Base-by-base conservation (phyloP, 2,329 filamentous ascomycete species). In the Stemphylium lycopersici region DNA sequence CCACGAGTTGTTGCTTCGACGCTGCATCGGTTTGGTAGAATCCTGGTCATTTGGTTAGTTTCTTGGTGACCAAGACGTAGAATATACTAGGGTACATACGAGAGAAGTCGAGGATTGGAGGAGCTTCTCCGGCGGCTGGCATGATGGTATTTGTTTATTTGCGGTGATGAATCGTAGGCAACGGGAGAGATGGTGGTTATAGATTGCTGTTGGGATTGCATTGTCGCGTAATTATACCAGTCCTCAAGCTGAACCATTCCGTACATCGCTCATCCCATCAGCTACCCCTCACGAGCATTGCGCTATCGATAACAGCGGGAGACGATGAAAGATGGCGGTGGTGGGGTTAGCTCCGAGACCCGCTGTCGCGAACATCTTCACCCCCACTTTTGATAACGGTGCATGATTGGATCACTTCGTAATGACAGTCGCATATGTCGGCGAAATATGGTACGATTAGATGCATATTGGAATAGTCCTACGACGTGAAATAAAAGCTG, bases 91-190 rank as follows among this genome's bases (percentile, higher is more conserved):
- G 1, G 7, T n/a, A 32, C 47, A 13, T 57, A 68, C 67, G 63
- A 31, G 67, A 68, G 46, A 70, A 69, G 51, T 70, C 66, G 15
- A 70, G 54, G 33, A 69, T 68, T 13, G 63, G 65, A 36, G 66
- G 65, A 40, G 63, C 66, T 12, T 65, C 47, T 16, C 65, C 66
- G 29, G 59, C 61, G 33, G 55, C 34, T 11, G 59, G 59, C 65
- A 70, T 68, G 11, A 43, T 63, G 53, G 13, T 10, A 15, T 20
- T 39, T 5, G 16, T 6, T 3, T 11, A 22, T 29, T 4, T 22
- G 5, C 2, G n/a, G 6, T 15, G 41, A 0, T 18, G 6, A n/a
- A 32, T 44, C 3, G 18, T 33, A 15, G 11, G 20, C 4, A 3
- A 16, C 1, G 6, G 15, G 29, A 24, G 15, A 13, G 26, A 31